Evolutionary conservation across 2,329 filamentous ascomycete species (phyloP).

Genomic region (Decorospora gaudefroyi): DNA sequence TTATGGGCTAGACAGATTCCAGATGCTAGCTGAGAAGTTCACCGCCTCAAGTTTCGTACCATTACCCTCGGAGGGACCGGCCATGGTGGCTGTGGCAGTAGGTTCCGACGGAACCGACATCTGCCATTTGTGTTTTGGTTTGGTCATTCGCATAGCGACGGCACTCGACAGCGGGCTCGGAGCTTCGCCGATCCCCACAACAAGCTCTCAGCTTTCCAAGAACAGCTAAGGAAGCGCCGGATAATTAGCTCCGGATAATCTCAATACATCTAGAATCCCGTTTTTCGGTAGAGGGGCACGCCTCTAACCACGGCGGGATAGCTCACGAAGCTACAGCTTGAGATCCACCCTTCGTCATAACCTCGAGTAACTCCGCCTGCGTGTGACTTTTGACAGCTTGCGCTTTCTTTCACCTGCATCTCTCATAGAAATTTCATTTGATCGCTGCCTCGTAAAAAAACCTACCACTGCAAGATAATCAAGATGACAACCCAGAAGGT

Average conservation of each 20-base stretch:
- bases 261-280: conserved; percentile 25
- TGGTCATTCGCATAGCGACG: conserved; percentile 23
- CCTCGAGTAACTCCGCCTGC: conserved; percentile 23
- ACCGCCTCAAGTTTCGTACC: conserved; percentile 15
- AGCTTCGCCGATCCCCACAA: conserved; percentile 18
- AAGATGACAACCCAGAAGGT: conserved; percentile 44
- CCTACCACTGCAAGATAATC: conserved; percentile 6
- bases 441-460: neutral
- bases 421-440: conserved; percentile 1
- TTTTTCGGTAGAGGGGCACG: conserved; percentile 28
- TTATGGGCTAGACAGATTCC: conserved; percentile 55
- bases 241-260: conserved; percentile 45
- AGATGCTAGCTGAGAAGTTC: conserved; percentile 15
- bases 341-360: conserved; percentile 36
- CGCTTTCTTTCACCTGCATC: conserved; percentile 8
- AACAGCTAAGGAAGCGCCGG: conserved; percentile 34
- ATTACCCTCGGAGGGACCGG: conserved; percentile 9
- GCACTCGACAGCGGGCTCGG: conserved; percentile 32
- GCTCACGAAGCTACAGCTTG: conserved; percentile 34
- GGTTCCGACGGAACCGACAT: conserved; percentile 7
- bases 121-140: conserved; percentile 5
- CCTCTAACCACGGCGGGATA: conserved; percentile 32
- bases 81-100: neutral
- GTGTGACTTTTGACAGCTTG: conserved; percentile 22
- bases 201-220: conserved; percentile 25